Evolutionary conservation across 345 rosid species (phyloP).

Genomic region (Citrus unshiu): DNA sequence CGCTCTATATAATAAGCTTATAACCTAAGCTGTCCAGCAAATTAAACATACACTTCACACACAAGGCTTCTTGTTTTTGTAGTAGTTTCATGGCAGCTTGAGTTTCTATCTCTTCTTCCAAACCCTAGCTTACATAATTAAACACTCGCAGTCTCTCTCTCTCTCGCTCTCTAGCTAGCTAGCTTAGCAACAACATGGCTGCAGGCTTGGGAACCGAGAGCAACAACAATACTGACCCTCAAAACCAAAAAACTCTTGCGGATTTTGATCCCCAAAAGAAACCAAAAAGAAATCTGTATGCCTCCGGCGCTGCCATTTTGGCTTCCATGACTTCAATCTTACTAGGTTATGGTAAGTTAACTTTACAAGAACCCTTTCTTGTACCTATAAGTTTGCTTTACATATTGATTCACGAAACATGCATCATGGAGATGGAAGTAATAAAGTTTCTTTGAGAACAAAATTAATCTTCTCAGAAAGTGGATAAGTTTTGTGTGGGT

Average conservation of each 20-base stretch:
- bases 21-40: not conserved
- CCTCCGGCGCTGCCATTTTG: slow-evolving; percentile 61
- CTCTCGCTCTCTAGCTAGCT: not conserved
- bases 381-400: not conserved
- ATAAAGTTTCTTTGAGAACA: not conserved
- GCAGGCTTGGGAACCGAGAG: not conserved
- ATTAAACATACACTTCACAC: not conserved
- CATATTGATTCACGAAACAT: not conserved
- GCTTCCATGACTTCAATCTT: slow-evolving; percentile 87
- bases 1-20: slow-evolving; percentile 17
- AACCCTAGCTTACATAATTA: not conserved
- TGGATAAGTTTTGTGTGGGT: not conserved
- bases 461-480: no score
- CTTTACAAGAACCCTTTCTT: not conserved
- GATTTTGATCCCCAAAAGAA: slow-evolving; percentile 47
- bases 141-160: not conserved
- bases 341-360: slow-evolving; percentile 73
- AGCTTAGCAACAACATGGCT: slow-evolving; percentile 18
- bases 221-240: slow-evolving; percentile 6
- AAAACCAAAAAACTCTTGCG: slow-evolving; percentile 19
- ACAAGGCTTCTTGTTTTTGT: not conserved
- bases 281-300: slow-evolving; percentile 61
- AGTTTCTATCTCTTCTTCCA: not conserved
- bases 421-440: not conserved
- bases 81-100: slow-evolving; percentile 4